A percentile compares a stretch with the other conserved stretches of the same genome.
Conservation (phyloP, 257 asterid species). For the Lycium barbarum region DNA sequence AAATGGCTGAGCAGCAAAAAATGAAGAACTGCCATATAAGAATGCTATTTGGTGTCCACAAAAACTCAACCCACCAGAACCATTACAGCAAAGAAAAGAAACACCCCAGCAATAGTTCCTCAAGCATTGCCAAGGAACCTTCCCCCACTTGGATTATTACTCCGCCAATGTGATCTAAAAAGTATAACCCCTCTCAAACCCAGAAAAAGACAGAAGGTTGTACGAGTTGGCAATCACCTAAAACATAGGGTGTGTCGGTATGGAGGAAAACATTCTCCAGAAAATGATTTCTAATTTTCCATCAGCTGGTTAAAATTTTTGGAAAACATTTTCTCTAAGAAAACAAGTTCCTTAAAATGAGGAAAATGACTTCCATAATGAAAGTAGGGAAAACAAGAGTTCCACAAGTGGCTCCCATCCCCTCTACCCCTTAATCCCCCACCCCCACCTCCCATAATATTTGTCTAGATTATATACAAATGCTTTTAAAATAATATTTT, state of each 20-base stretch:
- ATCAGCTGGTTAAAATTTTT: no score
- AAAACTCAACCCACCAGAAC: constrained; percentile 15
- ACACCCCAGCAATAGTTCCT: constrained; percentile 3
- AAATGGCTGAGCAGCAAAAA: neutral
- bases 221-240: constrained; percentile 2
- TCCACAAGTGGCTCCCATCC: no score
- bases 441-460: no score
- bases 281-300: no score
- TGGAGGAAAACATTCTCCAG: no score
- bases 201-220: neutral
- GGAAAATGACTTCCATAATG: no score
- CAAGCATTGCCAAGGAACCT: neutral
- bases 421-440: no score
- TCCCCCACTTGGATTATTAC: neutral
- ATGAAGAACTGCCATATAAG: neutral
- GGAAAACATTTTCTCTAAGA: no score
- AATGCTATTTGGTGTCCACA: neutral
- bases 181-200: neutral
- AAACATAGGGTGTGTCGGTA: neutral
- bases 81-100: neutral
- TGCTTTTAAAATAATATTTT: no score
- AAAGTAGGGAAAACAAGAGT: no score
- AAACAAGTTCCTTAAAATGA: no score
- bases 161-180: neutral
- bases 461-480: no score